Evolutionary conservation across 768 basidiomycete species (phyloP).

Genomic region (Trametes villosa): DNA sequence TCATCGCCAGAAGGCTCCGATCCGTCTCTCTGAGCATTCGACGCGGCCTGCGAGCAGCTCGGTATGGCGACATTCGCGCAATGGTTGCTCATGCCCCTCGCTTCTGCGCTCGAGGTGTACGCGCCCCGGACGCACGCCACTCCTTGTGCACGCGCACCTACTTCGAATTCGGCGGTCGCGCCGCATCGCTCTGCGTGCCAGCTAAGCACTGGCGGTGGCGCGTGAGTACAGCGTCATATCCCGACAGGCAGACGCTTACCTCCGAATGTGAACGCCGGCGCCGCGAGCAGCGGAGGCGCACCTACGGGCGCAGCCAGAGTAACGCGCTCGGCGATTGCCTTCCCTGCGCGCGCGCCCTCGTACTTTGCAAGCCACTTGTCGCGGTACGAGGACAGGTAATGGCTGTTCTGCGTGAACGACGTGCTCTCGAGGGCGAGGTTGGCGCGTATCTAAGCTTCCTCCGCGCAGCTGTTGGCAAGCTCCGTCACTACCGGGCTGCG

Average conservation of each 20-base stretch:
- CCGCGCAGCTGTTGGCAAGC: constrained; percentile 16
- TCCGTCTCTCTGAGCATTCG: no score
- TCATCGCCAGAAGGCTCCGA: no score
- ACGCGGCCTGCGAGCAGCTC: no score
- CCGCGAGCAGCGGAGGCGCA: neutral
- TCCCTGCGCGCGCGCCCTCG: constrained; percentile 37
- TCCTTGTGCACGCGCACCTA: neutral
- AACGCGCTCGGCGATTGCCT: neutral
- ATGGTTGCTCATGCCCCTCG: no score
- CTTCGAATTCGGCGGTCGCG: neutral
- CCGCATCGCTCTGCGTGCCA: neutral
- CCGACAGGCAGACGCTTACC: neutral
- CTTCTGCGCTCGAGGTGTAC: no score
- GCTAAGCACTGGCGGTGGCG: no score
- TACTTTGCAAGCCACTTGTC: constrained; percentile 45
- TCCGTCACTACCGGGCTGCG: constrained; percentile 21
- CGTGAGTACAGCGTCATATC: no score
- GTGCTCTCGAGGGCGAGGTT: constrained; percentile 26
- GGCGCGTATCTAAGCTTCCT: constrained; percentile 1
- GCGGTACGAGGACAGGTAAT: constrained; percentile 39
- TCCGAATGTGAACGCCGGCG: neutral
- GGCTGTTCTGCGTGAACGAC: constrained; percentile 47
- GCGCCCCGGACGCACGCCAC: no score
- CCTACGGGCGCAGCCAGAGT: constrained; percentile 22
- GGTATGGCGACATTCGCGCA: no score